phyloP scores from a whole-genome alignment of 139 green algal species.

The Chlamydomonas incerta region DNA sequence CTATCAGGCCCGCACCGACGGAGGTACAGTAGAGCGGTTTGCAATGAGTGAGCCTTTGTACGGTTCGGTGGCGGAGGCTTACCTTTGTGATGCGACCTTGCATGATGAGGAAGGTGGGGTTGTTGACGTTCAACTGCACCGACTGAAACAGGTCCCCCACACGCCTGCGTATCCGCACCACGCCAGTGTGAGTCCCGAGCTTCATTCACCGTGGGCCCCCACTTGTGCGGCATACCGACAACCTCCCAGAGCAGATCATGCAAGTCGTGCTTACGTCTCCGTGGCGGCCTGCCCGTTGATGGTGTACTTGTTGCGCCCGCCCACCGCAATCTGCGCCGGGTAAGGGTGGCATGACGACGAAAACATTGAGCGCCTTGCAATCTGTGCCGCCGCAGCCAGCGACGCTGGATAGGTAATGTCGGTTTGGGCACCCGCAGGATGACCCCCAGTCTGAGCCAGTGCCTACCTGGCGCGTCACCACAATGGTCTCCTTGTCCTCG shows the following conservation, averaged over 20 bases:
- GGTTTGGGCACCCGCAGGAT: neutral
- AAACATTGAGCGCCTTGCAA: no score
- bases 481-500: constrained; percentile 94
- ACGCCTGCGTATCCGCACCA: constrained; percentile 64
- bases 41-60: no score
- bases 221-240: no score
- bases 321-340: constrained; percentile 90
- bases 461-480: constrained; percentile 89
- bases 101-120: constrained; percentile 99
- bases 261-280: constrained; percentile 66
- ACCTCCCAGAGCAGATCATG: neutral
- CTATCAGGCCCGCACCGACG: no score
- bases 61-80: neutral
- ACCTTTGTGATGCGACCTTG: constrained; percentile 97
- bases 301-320: constrained; percentile 96
- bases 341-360: no score
- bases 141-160: constrained; percentile 99
- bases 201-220: no score
- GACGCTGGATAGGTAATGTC: no score
- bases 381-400: no score
- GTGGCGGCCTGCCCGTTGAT: constrained; percentile 97
- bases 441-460: no score
- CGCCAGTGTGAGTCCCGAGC: no score
- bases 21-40: no score
- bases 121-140: constrained; percentile 99